Conservation (phyloP, 2,329 filamentous ascomycete species). For the Botrytis galanthina region DNA sequence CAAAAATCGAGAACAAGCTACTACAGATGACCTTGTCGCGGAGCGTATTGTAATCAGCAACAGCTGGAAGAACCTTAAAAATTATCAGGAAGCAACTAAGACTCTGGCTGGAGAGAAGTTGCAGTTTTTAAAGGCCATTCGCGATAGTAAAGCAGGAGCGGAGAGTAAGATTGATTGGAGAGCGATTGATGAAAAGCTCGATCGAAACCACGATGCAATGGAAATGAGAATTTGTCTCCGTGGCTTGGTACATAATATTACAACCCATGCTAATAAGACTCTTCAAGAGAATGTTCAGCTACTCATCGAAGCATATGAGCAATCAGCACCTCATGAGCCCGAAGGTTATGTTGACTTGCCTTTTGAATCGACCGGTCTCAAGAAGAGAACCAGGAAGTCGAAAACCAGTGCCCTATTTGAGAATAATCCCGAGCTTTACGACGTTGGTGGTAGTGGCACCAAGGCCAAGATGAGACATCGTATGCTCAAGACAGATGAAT, state of each 20-base stretch:
- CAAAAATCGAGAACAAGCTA: conserved; percentile 35
- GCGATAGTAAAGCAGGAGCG: conserved; percentile 41
- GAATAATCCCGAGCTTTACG: conserved; percentile 2
- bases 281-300: conserved; percentile 33
- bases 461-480: conserved; percentile 17
- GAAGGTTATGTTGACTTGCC: conserved; percentile 18
- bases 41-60: conserved; percentile 31
- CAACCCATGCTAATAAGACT: conserved; percentile 33
- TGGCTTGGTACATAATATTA: conserved; percentile 33
- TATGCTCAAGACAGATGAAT: conserved; percentile 13
- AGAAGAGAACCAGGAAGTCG: not conserved
- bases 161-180: conserved; percentile 53
- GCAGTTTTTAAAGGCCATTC: conserved; percentile 45
- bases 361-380: conserved; percentile 12
- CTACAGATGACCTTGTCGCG: conserved; percentile 25
- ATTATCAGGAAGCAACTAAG: conserved; percentile 43
- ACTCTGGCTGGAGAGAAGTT: conserved; percentile 49
- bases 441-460: conserved; percentile 1
- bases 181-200: conserved; percentile 44
- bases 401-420: not conserved
- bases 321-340: conserved; percentile 30
- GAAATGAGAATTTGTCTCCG: conserved; percentile 35
- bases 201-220: conserved; percentile 40
- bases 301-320: conserved; percentile 33
- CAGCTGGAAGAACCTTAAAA: conserved; percentile 46